Conservation (phyloP, 164 flowering plant genomes). For the Kalanchoe fedtschenkoi region DNA sequence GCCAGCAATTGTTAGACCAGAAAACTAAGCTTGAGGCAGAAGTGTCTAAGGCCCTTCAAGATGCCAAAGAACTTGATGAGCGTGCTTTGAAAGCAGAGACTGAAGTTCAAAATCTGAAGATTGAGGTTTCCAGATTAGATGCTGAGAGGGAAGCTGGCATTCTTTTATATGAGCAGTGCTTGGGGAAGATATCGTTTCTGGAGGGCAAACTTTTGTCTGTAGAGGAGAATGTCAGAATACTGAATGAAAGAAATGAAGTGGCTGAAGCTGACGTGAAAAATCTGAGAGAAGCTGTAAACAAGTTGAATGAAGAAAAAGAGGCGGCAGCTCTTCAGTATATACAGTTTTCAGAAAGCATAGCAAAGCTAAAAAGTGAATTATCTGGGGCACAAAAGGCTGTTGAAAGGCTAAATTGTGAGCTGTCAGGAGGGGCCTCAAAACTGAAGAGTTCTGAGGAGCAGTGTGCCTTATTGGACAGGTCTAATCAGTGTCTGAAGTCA, state of each 20-base stretch:
- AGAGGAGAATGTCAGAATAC: slow-evolving; percentile 31
- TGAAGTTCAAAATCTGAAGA: slow-evolving; percentile 35
- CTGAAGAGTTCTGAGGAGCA: slow-evolving; percentile 49
- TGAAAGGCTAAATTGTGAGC: slow-evolving; percentile 37
- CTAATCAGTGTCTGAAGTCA: slow-evolving; percentile 45
- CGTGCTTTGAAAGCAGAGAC: slow-evolving; percentile 38
- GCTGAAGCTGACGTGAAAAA: slow-evolving; percentile 36
- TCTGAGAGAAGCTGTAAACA: slow-evolving; percentile 31
- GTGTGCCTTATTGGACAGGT: slow-evolving; percentile 31
- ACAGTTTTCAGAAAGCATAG: slow-evolving; percentile 40
- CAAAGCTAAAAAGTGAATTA: slow-evolving; percentile 47
- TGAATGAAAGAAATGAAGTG: slow-evolving; percentile 24
- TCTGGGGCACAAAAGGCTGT: slow-evolving; percentile 40
- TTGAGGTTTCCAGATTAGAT: slow-evolving; percentile 28
- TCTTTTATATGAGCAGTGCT: slow-evolving; percentile 33
- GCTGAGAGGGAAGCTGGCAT: slow-evolving; percentile 38
- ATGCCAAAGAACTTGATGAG: slow-evolving; percentile 24
- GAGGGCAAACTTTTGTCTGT: slow-evolving; percentile 29
- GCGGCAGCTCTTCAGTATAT: slow-evolving; percentile 33
- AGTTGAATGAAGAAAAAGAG: slow-evolving; percentile 40
- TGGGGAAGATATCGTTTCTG: slow-evolving; percentile 37
- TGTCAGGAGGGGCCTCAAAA: slow-evolving; percentile 26
- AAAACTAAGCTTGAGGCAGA: slow-evolving; percentile 34
- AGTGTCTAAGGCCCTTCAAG: slow-evolving; percentile 22
- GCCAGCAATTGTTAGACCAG: slow-evolving; percentile 28